Base-by-base conservation (phyloP, 2,329 filamentous ascomycete genomes). In the Emergomyces orientalis region DNA sequence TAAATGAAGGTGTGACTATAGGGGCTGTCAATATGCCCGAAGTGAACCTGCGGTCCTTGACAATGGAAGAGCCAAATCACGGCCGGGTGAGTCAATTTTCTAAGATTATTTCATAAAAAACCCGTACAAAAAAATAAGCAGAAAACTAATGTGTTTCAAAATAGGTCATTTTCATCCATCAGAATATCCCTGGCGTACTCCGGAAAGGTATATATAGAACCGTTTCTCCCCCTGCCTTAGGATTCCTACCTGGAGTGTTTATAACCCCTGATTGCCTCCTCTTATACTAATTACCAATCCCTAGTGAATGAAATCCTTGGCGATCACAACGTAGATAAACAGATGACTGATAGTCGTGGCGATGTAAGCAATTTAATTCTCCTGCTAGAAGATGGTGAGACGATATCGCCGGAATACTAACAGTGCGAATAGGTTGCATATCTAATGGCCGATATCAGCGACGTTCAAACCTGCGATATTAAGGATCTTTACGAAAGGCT, bases 21-120 rank as follows among this genome's bases (percentile, higher is more conserved):
- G 92, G 91, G 68, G 91, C 92, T 65, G 94, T 97, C 74, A 99
- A 99, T 79, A 82, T 99, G 80, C 94, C 94, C n/a, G 94, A 97
- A 77, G 89, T 96, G 69, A 87, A 87, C 69, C 83, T 99, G 70
- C 88, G 94, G 69, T 91, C 88, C n/a, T 79, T 97, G 70, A 96
- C 91, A 1, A 84, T 91, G 67, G 92, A 96, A 64, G 91, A 97
- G 78, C 85, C 88, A 30, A 87, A 96, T 74, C 89, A 94, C 74
- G 91, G 92, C 62, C 88, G 94, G 73, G 88, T 88, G 76, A 72
- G 80, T 74, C 39, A 30, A 30, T 51, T 47, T 17, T 14, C 7
- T 19, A 25, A 14, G 22, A 5, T 30, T 52, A 17, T 19, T 32
- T 17, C 49, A 13, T n/a, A n/a, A n/a, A 32, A 37, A 4, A 8